These are phyloP conservation scores for Naegleria fowleri DNA, from an alignment of 208 protist genomes.

Conservation along the genomic window DNA sequence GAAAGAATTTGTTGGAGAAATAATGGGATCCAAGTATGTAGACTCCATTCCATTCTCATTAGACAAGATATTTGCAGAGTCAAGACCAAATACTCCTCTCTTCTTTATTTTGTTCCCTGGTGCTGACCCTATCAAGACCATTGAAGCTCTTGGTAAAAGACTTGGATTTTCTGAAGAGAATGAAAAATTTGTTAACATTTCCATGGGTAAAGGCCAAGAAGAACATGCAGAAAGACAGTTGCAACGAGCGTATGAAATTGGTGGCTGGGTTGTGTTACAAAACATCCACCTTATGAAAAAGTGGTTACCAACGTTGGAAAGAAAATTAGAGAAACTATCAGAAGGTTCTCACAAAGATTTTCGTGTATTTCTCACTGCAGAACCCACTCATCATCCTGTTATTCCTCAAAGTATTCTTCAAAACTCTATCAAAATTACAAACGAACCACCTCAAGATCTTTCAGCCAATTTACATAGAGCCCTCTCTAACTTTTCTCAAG, in stretches of 20 bases:
- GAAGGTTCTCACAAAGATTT: conserved; percentile 55
- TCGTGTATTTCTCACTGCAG: conserved; percentile 71
- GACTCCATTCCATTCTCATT: conserved; percentile 49
- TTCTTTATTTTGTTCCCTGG: conserved; percentile 84
- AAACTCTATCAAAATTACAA: conserved; percentile 84
- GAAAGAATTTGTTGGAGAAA: conserved; percentile 54
- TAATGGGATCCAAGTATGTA: conserved; percentile 52
- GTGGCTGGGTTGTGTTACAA: conserved; percentile 72
- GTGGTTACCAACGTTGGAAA: conserved; percentile 71
- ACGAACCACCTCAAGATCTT: conserved; percentile 82
- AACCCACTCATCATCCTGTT: conserved; percentile 44
- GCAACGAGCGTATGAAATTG: conserved; percentile 35
- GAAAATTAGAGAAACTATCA: conserved; percentile 55
- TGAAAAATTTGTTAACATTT: conserved; percentile 61
- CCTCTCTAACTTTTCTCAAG: conserved; percentile 54
- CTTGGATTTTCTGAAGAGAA: conserved; percentile 55
- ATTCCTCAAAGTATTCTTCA: conserved; percentile 70
- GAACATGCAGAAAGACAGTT: conserved; percentile 59
- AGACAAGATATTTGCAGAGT: conserved; percentile 56
- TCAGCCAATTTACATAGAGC: conserved; percentile 64
- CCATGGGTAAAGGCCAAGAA: conserved; percentile 77
- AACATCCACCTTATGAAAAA: conserved; percentile 84
- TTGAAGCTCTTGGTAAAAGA: conserved; percentile 59
- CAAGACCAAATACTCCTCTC: conserved; percentile 52
- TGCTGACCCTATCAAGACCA: conserved; percentile 67